Percentiles rank a stretch among this genome's conserved stretches.
phyloP scores from a whole-genome alignment of 176 grass and related monocot genomes.

The Urochloa ruziziensis region DNA sequence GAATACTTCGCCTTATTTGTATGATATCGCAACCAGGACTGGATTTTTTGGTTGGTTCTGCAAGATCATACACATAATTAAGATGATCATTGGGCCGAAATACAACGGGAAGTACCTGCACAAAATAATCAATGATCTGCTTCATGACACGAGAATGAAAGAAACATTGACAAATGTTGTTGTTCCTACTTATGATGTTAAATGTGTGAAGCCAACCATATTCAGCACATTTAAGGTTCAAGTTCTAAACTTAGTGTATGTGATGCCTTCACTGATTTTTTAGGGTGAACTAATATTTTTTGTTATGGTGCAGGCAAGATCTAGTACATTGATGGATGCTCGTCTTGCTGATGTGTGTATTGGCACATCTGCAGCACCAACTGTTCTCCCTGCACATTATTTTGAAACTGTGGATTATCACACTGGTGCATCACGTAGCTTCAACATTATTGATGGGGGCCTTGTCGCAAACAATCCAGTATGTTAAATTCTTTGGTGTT shows the following conservation, averaged over 20 bases:
- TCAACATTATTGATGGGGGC: constrained; percentile 54
- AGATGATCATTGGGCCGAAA: constrained; percentile 32
- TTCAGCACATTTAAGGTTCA: constrained; percentile 51
- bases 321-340: constrained; percentile 37
- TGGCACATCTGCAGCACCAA: constrained; percentile 51
- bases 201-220: constrained; percentile 41
- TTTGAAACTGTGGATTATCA: constrained; percentile 32
- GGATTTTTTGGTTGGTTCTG: constrained; percentile 30
- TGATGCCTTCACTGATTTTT: background rate
- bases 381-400: constrained; percentile 47
- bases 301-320: constrained; percentile 23
- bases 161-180: constrained; percentile 50
- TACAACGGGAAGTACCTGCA: constrained; percentile 56
- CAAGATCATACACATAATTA: constrained; percentile 6
- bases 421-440: constrained; percentile 29
- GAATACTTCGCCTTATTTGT: background rate
- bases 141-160: constrained; percentile 24
- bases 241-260: background rate
- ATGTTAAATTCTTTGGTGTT: background rate
- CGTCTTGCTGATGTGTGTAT: constrained; percentile 49
- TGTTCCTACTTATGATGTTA: constrained; percentile 58
- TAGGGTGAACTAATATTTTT: background rate
- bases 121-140: constrained; percentile 17
- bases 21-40: constrained; percentile 23
- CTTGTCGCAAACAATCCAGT: constrained; percentile 57